Base-by-base conservation (phyloP, 306 rosid genomes). In the Mimosa pudica region DNA sequence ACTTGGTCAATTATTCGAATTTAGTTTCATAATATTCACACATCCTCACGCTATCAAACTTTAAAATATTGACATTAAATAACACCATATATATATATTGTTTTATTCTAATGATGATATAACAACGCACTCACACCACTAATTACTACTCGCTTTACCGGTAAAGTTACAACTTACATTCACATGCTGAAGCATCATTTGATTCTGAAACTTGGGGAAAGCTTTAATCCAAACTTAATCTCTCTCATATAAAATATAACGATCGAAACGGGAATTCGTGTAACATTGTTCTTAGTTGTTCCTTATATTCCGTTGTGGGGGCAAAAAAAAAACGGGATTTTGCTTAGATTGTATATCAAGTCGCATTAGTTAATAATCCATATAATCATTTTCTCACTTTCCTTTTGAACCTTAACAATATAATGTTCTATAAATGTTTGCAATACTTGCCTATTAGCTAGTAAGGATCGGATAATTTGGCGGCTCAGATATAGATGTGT, bases 271-370 rank as follows among this genome's bases (percentile, higher is more conserved):
- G 18, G 64, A 18, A 8, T 8, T 58, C 20, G 8, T 2, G 10
- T 20, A 58, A 7, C 35, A 58, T 58, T 20, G 18, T 58, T 4
- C 36, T 24, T 58, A 7, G 18, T 58, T 4, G 14, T 24, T 3
- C 35, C 10, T 58, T 17, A 57, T 57, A 3, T 8, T 8, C 64
- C 33, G 9, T 3, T 58, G 64, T 58, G 36, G 36, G 46, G 24
- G 11, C 70, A 36, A 6, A 35, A 64, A 54, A 16, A 16, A 24
- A 24, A n/a, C n/a, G 30, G 24, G 70, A 64, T 64, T 64, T 64
- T 64, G 24, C 42, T 64, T 64, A 64, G 20, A 64, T 64, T 14
- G 45, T 35, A 64, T 64, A 36, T 64, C 10, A 64, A 35, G 71
- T 67, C 71, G n/a, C 71, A 67, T 8, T 41, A 64, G 7, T 67